Base-by-base conservation (phyloP, 441 rosid genomes). In the Mallotus repandus region DNA sequence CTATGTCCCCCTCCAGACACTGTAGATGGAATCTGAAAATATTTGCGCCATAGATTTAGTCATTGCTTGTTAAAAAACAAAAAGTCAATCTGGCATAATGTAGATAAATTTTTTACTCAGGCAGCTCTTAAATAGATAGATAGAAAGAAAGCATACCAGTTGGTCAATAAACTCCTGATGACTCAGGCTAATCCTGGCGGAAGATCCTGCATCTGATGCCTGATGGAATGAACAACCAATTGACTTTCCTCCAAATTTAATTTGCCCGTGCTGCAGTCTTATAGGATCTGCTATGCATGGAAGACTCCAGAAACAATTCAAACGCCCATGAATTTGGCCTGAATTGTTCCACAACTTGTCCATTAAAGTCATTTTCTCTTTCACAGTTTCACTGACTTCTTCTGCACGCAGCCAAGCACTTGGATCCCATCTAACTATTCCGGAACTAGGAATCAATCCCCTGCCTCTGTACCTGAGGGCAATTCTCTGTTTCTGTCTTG, bases 401-500 rank as follows among this genome's bases (percentile, higher is more conserved):
- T 79, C 68, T 72, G 71, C 38, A 63, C 65, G 52, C 68, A 66
- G 7, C 71, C 19, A 58, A 69, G 46, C 3, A 66, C 19, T 22
- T 46, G 62, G 35, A 57, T 72, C 76, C 41, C 25, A 55, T 52
- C 73, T 56, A 63, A 32, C 16, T 29, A 61, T 73, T 55, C 73
- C 71, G 81, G 89, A 69, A 55, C 74, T 32, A 82, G 85, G 64
- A 46, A 74, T 73, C 87, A 81, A 57, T 88, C 93, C 85, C 84
- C 91, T 71, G 81, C 69, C 49, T 63, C 41, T 88, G 75, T 84
- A 85, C 77, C 71, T 80, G 21, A 91, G 88, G 79, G 86, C 77
- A 56, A 94, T 80, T 71, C 87, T 87, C 68, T 86, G 84, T 73
- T 92, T 94, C 81, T 94, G 98, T 74, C 97, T 87, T 38, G 97